Conservation (phyloP, 768 basidiomycete species). For the Porpolomopsis calyptriformis region DNA sequence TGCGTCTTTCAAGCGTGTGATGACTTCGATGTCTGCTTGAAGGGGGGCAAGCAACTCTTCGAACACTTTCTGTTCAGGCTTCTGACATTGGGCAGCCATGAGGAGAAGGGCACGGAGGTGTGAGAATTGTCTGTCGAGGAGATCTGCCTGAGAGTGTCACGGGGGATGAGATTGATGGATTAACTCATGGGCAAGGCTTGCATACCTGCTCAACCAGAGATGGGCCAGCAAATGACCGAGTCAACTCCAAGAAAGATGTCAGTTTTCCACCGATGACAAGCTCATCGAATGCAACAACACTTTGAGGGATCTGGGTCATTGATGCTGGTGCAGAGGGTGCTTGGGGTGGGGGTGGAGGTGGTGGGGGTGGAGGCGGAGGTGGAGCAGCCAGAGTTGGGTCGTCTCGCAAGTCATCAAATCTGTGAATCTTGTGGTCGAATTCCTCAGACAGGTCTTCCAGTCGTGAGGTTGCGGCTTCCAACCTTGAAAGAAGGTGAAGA, state of each 20-base stretch:
- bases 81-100: constrained; percentile 61
- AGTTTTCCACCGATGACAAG: constrained; percentile 63
- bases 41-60: constrained; percentile 55
- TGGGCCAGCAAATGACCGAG: constrained; percentile 57
- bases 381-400: not conserved
- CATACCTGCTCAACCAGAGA: constrained; percentile 71
- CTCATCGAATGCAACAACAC: constrained; percentile 65
- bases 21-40: constrained; percentile 58
- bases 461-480: constrained; percentile 88
- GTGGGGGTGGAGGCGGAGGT: constrained; percentile 18
- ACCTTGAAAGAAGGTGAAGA: constrained; percentile 36
- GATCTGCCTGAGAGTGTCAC: constrained; percentile 39
- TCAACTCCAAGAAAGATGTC: constrained; percentile 63
- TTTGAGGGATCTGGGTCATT: constrained; percentile 36
- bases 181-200: constrained; percentile 10
- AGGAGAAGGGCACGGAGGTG: constrained; percentile 62
- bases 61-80: constrained; percentile 58
- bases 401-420: constrained; percentile 11
- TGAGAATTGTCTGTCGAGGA: constrained; percentile 57
- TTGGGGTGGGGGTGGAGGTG: constrained; percentile 27
- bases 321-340: constrained; percentile 27
- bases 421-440: constrained; percentile 16
- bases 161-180: not conserved
- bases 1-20: constrained; percentile 75
- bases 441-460: constrained; percentile 74